Percentiles rank a stretch among this genome's conserved stretches.
phyloP scores from a whole-genome alignment of 2,329 filamentous ascomycete species.

The Diplodia sapinea region DNA sequence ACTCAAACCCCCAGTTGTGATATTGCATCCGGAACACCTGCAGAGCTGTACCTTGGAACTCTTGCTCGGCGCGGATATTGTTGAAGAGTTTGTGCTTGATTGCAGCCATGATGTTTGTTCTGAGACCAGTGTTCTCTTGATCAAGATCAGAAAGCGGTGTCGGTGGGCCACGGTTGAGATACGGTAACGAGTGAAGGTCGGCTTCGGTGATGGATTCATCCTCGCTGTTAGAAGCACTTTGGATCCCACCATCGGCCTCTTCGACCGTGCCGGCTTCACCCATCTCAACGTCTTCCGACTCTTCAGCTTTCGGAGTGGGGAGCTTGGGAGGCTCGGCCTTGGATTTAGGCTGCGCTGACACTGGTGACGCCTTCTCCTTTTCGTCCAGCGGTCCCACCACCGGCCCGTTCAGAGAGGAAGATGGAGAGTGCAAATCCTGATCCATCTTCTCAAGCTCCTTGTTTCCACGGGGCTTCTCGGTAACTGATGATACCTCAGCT shows the following conservation, averaged over 20 bases:
- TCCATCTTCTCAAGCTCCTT: constrained; percentile 17
- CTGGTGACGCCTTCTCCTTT: constrained; percentile 7
- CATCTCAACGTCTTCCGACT: constrained; percentile 40
- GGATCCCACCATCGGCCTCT: constrained; percentile 34
- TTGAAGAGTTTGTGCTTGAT: constrained; percentile 46
- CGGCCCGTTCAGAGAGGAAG: neutral
- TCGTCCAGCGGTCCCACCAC: neutral
- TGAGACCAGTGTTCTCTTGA: constrained; percentile 46
- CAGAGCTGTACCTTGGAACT: constrained; percentile 38
- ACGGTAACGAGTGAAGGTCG: constrained; percentile 53
- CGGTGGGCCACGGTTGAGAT: constrained; percentile 51
- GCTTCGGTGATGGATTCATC: constrained; percentile 43
- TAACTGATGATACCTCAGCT: constrained; percentile 27
- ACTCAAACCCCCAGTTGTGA: constrained; percentile 48
- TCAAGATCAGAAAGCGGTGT: constrained; percentile 53
- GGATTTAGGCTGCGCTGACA: neutral
- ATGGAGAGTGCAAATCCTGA: neutral
- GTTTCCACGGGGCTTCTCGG: neutral
- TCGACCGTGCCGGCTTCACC: constrained; percentile 20
- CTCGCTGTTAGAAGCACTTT: constrained; percentile 14
- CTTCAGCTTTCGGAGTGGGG: constrained; percentile 45
- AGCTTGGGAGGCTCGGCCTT: constrained; percentile 34
- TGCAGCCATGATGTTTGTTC: constrained; percentile 45
- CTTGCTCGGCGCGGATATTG: constrained; percentile 42
- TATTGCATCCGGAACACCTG: constrained; percentile 49